Percentiles rank a stretch among this genome's conserved stretches.
phyloP scores from a whole-genome alignment of 2,329 filamentous ascomycete species.

The Alternaria infectoria region DNA sequence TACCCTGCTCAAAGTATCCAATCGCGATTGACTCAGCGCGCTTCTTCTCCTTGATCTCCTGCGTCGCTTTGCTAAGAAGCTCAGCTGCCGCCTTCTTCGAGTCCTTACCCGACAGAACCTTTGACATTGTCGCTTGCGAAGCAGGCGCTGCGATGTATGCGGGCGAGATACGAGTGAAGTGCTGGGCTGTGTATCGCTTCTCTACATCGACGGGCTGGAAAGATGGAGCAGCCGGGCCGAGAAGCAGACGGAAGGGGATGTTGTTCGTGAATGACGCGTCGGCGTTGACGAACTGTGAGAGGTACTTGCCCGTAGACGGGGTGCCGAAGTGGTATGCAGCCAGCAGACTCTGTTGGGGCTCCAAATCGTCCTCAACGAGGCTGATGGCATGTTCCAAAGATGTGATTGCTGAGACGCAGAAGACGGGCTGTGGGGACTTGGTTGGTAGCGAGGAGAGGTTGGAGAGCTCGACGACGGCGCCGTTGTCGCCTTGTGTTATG shows the following conservation, averaged over 20 bases:
- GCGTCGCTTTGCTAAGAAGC: constrained; percentile 20
- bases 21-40: constrained; percentile 40
- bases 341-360: constrained; percentile 35
- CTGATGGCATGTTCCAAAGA: constrained; percentile 64
- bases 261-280: constrained; percentile 63
- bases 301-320: constrained; percentile 62
- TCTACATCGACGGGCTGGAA: constrained; percentile 22
- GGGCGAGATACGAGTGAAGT: constrained; percentile 29
- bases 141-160: constrained; percentile 17
- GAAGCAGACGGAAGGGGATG: constrained; percentile 61
- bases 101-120: constrained; percentile 16
- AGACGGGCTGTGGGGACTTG: constrained; percentile 53
- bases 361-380: constrained; percentile 46
- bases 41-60: constrained; percentile 42
- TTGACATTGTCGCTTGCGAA: constrained; percentile 26
- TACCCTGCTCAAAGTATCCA: constrained; percentile 42
- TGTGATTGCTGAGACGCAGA: constrained; percentile 56
- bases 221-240: constrained; percentile 38
- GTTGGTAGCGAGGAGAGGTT: constrained; percentile 27
- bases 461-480: constrained; percentile 35
- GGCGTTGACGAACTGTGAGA: constrained; percentile 62
- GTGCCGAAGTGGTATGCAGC: constrained; percentile 62
- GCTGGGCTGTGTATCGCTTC: constrained; percentile 23
- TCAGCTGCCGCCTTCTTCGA: constrained; percentile 17
- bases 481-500: constrained; percentile 33